phyloP scores from a whole-genome alignment of 2,329 filamentous ascomycete genomes.

The Ascosphaera aggregata region DNA sequence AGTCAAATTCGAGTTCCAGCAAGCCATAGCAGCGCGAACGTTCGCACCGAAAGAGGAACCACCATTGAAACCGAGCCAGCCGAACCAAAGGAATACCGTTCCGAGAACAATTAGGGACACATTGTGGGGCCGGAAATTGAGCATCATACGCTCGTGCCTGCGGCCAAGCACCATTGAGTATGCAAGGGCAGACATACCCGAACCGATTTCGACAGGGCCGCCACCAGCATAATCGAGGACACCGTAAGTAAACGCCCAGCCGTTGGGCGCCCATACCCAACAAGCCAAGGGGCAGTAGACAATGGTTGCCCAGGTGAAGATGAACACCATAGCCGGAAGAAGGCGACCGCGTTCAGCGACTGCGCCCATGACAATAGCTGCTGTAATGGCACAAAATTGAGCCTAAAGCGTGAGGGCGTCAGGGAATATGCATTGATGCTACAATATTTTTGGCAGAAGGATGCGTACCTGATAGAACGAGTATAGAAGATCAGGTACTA shows the following conservation, averaged over 20 bases:
- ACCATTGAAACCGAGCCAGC: conserved; percentile 97
- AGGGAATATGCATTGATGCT: background rate
- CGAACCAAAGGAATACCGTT: conserved; percentile 91
- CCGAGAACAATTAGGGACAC: conserved; percentile 92
- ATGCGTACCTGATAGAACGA: conserved; percentile 64
- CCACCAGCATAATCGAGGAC: conserved; percentile 93
- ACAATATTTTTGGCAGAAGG: background rate
- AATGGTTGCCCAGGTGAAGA: conserved; percentile 87
- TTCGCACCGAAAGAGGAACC: conserved; percentile 88
- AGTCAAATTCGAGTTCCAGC: conserved; percentile 92
- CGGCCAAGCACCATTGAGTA: conserved; percentile 92
- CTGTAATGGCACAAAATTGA: conserved; percentile 92
- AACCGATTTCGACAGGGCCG: conserved; percentile 90
- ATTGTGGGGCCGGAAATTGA: conserved; percentile 98
- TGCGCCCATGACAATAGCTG: conserved; percentile 72
- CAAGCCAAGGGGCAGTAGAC: conserved; percentile 94
- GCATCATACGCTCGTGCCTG: conserved; percentile 98
- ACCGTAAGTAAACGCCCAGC: conserved; percentile 77
- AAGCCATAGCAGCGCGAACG: conserved; percentile 81
- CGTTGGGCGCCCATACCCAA: conserved; percentile 91
- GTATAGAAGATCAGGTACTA: conserved; percentile 77
- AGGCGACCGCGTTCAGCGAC: conserved; percentile 87
- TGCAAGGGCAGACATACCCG: conserved; percentile 75
- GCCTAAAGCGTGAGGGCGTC: conserved; percentile 31
- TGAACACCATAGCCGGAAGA: conserved; percentile 83